Percentiles rank a stretch among this genome's conserved stretches.
Conservation (phyloP, 140 eudicot genomes). For the Bidens hawaiensis region DNA sequence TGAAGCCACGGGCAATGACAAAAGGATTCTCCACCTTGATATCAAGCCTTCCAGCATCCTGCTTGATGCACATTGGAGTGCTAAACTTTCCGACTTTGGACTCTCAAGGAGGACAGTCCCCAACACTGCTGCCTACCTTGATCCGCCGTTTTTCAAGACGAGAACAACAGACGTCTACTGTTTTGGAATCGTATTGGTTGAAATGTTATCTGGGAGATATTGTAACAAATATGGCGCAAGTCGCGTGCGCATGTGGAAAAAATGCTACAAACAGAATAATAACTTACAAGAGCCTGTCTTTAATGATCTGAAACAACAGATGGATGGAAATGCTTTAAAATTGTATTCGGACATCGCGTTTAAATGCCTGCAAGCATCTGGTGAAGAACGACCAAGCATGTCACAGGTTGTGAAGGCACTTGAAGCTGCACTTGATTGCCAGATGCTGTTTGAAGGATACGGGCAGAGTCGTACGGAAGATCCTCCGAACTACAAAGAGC, state of each 20-base stretch:
- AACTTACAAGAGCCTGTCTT: slow-evolving; percentile 6
- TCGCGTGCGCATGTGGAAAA: background rate
- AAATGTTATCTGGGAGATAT: slow-evolving; percentile 2
- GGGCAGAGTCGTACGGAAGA: too few relatives aligned
- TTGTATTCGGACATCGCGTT: background rate
- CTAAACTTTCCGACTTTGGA: slow-evolving; percentile 5
- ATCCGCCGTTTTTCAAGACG: too few relatives aligned
- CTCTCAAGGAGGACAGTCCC: too few relatives aligned
- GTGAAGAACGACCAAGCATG: background rate
- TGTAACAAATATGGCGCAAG: background rate
- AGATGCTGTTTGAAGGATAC: background rate
- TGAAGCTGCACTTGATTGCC: slow-evolving; percentile 1
- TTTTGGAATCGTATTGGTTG: slow-evolving; percentile 14
- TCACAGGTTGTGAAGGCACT: background rate
- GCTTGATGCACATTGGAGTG: background rate
- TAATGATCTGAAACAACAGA: background rate
- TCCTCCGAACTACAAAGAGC: too few relatives aligned
- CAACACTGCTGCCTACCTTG: background rate
- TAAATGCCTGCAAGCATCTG: background rate
- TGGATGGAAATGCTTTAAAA: background rate
- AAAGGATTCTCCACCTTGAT: background rate
- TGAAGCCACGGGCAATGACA: background rate
- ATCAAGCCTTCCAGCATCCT: background rate
- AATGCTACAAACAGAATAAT: background rate
- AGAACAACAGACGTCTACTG: slow-evolving; percentile 5